Evolutionary conservation across 73 alveolate species (phyloP).

Genomic region (Paramecium caudatum): DNA sequence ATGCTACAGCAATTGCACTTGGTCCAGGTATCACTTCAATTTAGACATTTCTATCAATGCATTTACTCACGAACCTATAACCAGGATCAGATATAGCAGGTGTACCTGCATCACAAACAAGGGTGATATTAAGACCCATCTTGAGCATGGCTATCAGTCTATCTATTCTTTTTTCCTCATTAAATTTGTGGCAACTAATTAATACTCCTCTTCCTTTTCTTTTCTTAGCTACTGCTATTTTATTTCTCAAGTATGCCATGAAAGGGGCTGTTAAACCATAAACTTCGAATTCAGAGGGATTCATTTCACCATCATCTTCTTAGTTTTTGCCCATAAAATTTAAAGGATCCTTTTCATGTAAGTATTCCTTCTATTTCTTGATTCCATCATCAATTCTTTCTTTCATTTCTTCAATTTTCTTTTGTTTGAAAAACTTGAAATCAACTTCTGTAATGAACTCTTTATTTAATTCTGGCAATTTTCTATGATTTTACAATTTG

Average conservation of each 20-base stretch:
- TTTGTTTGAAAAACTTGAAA: conserved; percentile 32
- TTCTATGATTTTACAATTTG: neutral
- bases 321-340: conserved; percentile 60
- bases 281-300: conserved; percentile 78
- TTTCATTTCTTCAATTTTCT: conserved; percentile 26
- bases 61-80: conserved; percentile 80
- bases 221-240: conserved; percentile 79
- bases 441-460: conserved; percentile 22
- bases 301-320: conserved; percentile 56
- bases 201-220: conserved; percentile 91
- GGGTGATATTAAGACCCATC: conserved; percentile 86
- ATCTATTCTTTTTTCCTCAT: conserved; percentile 87
- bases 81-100: conserved; percentile 95
- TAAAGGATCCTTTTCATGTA: conserved; percentile 69
- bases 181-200: conserved; percentile 83
- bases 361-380: conserved; percentile 46
- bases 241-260: conserved; percentile 73
- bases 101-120: conserved; percentile 96
- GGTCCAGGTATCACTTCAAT: conserved; percentile 93
- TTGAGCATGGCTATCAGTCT: conserved; percentile 84
- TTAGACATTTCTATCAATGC: conserved; percentile 80
- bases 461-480: conserved; percentile 69
- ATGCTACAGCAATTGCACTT: conserved; percentile 85
- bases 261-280: conserved; percentile 87
- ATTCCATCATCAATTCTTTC: conserved; percentile 37